These are phyloP conservation scores for Cyclanthera cordifolia DNA, from an alignment of 306 rosid species.

Conservation along the genomic window DNA sequence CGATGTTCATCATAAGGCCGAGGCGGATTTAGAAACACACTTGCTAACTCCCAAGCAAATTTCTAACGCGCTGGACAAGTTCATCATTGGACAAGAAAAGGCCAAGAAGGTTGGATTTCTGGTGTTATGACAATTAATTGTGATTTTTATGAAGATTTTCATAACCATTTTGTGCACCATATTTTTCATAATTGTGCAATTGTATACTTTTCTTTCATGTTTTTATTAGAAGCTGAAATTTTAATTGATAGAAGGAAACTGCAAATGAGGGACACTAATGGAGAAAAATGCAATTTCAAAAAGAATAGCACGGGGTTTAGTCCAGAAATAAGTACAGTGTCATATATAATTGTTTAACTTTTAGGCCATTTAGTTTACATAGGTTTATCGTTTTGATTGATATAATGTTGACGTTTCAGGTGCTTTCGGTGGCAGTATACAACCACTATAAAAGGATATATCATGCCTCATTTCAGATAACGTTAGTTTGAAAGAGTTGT, in stretches of 20 bases:
- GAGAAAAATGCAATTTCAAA: background rate
- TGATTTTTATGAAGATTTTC: background rate
- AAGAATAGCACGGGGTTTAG: background rate
- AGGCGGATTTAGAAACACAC: constrained; percentile 12
- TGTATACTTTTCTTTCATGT: background rate
- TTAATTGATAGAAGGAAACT: background rate
- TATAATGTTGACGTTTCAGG: constrained; percentile 23
- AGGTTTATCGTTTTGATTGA: background rate
- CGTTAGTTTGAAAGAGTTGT: constrained; percentile 17
- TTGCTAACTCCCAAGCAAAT: constrained; percentile 54
- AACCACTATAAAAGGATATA: constrained; percentile 55
- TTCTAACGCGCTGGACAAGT: constrained; percentile 30
- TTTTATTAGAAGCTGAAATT: background rate
- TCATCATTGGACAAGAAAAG: constrained; percentile 43
- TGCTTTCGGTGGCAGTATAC: constrained; percentile 71
- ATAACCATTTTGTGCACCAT: background rate
- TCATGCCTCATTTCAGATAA: constrained; percentile 24
- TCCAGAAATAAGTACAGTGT: background rate
- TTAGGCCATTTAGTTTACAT: background rate
- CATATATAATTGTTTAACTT: background rate
- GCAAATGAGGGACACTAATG: background rate
- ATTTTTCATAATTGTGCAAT: background rate
- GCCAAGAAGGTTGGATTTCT: constrained; percentile 44
- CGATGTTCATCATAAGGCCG: too few relatives aligned
- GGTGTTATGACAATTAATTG: background rate